Evolutionary conservation across 441 rosid genomes (phyloP).

Genomic region (Adansonia gregorii): DNA sequence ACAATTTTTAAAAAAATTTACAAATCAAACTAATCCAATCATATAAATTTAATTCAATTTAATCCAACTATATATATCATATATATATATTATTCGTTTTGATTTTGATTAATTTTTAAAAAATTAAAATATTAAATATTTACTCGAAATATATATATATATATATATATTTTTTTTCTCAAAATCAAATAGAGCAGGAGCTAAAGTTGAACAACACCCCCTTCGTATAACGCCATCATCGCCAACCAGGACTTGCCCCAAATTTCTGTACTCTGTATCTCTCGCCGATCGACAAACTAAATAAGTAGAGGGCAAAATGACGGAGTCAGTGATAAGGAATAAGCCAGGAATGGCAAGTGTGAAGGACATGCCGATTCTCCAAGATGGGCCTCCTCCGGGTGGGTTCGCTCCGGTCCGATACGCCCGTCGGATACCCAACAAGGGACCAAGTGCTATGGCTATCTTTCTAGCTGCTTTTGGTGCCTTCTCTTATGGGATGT

Average conservation of each 20-base stretch:
- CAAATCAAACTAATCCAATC: too few species aligned
- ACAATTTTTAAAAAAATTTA: too few species aligned
- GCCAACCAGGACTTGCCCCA: not conserved
- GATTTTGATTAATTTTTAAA: too few species aligned
- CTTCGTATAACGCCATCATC: not conserved
- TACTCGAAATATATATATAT: too few species aligned
- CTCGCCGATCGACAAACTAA: not conserved
- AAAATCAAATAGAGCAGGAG: too few species aligned
- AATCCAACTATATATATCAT: too few species aligned
- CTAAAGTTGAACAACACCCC: not conserved
- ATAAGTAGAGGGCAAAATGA: slow-evolving; percentile 51
- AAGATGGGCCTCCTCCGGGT: slow-evolving; percentile 98
- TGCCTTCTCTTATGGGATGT: slow-evolving; percentile 90
- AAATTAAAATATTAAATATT: too few species aligned
- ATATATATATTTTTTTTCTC: too few species aligned
- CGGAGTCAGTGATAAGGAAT: slow-evolving; percentile 92
- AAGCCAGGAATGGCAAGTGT: slow-evolving; percentile 98
- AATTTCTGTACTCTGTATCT: not conserved
- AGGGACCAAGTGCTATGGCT: slow-evolving; percentile 91
- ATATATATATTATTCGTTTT: too few species aligned
- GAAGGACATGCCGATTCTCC: slow-evolving; percentile 93
- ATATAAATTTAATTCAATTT: too few species aligned
- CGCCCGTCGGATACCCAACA: slow-evolving; percentile 91
- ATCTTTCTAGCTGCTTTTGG: slow-evolving; percentile 80
- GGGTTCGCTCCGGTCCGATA: slow-evolving; percentile 88